These are phyloP conservation scores for Pseudogymnoascus verrucosus DNA, from an alignment of 2,329 filamentous ascomycete species.

Conservation along the genomic window DNA sequence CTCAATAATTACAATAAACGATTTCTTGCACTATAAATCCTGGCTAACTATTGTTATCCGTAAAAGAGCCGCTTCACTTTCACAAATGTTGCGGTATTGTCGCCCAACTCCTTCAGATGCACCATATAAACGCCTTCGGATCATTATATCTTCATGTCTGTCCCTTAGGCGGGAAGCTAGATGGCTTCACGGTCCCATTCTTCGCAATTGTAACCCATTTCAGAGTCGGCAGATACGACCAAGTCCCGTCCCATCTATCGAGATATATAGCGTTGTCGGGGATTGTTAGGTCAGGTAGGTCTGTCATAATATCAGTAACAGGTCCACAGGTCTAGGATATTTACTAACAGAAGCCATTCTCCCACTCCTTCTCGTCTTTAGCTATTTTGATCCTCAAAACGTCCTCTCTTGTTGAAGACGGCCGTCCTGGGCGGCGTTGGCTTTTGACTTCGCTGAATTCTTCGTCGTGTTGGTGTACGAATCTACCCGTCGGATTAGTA, in stretches of 20 bases:
- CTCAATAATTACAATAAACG: neutral
- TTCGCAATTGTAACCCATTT: slow-evolving; percentile 68
- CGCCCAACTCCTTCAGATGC: slow-evolving; percentile 7
- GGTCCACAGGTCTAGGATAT: neutral
- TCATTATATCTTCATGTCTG: slow-evolving; percentile 19
- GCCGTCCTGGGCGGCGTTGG: slow-evolving; percentile 67
- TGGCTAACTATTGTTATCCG: neutral
- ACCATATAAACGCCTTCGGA: neutral
- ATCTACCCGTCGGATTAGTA: slow-evolving; percentile 38
- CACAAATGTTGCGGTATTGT: neutral
- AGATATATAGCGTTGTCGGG: slow-evolving; percentile 57
- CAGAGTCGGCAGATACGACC: slow-evolving; percentile 69
- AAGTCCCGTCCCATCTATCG: slow-evolving; percentile 71
- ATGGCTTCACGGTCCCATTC: slow-evolving; percentile 56
- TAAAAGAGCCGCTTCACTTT: neutral
- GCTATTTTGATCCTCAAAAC: slow-evolving; percentile 64
- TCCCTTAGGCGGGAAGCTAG: slow-evolving; percentile 69
- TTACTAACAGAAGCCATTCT: slow-evolving; percentile 68
- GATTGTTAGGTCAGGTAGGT: slow-evolving; percentile 67
- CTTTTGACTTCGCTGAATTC: slow-evolving; percentile 60
- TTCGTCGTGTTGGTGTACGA: slow-evolving; percentile 61
- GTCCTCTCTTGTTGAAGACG: slow-evolving; percentile 69
- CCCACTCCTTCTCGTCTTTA: slow-evolving; percentile 69
- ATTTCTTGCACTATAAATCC: neutral
- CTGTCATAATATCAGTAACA: slow-evolving; percentile 30